Percentiles rank a stretch among this genome's conserved stretches.
phyloP scores from a whole-genome alignment of 2,329 filamentous ascomycete species.

The Aspergillus piperis region DNA sequence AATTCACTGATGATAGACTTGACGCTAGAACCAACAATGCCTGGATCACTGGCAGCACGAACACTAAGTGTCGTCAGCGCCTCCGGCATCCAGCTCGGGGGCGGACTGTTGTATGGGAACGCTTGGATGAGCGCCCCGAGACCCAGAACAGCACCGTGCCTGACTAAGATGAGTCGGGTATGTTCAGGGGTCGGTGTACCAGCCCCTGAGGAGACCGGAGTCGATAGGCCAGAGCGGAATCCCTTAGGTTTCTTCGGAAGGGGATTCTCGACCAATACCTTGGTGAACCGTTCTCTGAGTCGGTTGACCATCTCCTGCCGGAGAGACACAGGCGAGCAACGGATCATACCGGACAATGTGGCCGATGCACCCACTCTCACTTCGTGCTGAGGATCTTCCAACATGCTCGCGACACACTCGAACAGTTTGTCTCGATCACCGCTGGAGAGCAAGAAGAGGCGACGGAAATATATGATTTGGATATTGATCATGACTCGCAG shows the following conservation, averaged over 20 bases:
- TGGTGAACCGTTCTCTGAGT: slow-evolving; percentile 77
- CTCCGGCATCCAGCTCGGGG: slow-evolving; percentile 90
- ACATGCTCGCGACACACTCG: slow-evolving; percentile 91
- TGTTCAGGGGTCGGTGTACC: slow-evolving; percentile 54
- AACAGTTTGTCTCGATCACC: slow-evolving; percentile 79
- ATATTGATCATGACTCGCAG: slow-evolving; percentile 95
- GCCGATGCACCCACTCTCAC: slow-evolving; percentile 90
- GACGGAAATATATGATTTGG: slow-evolving; percentile 97
- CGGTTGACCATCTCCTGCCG: slow-evolving; percentile 75
- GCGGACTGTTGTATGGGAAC: slow-evolving; percentile 93
- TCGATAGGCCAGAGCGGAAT: slow-evolving; percentile 39
- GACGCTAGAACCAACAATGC: slow-evolving; percentile 91
- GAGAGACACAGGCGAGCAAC: slow-evolving; percentile 81
- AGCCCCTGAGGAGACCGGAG: slow-evolving; percentile 46
- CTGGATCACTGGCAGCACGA: slow-evolving; percentile 82
- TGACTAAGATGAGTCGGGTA: slow-evolving; percentile 74
- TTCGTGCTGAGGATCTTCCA: slow-evolving; percentile 87
- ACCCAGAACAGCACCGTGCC: slow-evolving; percentile 89
- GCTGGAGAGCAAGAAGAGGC: slow-evolving; percentile 80
- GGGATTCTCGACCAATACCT: slow-evolving; percentile 76
- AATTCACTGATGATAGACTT: slow-evolving; percentile 94
- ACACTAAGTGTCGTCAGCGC: slow-evolving; percentile 82
- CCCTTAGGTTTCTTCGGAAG: slow-evolving; percentile 68
- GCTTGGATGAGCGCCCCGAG: slow-evolving; percentile 89
- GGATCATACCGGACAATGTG: slow-evolving; percentile 95